Conservation (phyloP, 345 rosid genomes). For the Lumnitzera racemosa region DNA sequence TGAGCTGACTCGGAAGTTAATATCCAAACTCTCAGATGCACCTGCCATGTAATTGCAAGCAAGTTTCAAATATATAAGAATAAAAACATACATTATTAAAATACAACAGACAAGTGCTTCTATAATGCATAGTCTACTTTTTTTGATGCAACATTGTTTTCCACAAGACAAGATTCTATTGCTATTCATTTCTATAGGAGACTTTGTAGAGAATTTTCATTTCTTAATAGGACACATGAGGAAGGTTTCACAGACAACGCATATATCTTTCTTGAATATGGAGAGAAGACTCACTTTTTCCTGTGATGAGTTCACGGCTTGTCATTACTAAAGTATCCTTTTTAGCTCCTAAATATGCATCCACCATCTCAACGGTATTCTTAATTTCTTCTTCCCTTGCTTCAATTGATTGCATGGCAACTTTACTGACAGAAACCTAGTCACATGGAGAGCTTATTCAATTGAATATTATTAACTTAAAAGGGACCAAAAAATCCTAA, state of each 20-base stretch:
- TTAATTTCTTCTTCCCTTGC: constrained; percentile 73
- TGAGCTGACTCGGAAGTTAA: constrained; percentile 95
- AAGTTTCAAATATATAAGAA: no score
- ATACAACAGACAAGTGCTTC: no score
- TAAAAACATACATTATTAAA: not conserved
- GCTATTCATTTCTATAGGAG: not conserved
- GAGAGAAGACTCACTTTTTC: constrained; percentile 52
- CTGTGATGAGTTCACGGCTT: constrained; percentile 83
- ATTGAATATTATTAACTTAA: not conserved
- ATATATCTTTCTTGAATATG: not conserved
- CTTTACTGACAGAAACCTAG: constrained; percentile 81
- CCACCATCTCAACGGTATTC: constrained; percentile 69
- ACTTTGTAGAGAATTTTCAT: no score
- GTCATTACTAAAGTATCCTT: constrained; percentile 87
- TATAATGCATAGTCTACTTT: no score
- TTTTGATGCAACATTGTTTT: no score
- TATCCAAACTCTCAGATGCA: constrained; percentile 85
- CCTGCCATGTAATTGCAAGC: constrained; percentile 30
- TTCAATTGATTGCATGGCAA: constrained; percentile 63
- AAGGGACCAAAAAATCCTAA: not conserved
- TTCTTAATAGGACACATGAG: no score
- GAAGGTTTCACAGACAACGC: not conserved
- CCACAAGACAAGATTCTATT: no score
- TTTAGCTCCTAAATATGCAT: constrained; percentile 46
- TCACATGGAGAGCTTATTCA: not conserved